Percentiles rank a stretch among this genome's conserved stretches.
phyloP scores from a whole-genome alignment of 192 early-diverging fungal genomes.

The Coemansia asiatica region DNA sequence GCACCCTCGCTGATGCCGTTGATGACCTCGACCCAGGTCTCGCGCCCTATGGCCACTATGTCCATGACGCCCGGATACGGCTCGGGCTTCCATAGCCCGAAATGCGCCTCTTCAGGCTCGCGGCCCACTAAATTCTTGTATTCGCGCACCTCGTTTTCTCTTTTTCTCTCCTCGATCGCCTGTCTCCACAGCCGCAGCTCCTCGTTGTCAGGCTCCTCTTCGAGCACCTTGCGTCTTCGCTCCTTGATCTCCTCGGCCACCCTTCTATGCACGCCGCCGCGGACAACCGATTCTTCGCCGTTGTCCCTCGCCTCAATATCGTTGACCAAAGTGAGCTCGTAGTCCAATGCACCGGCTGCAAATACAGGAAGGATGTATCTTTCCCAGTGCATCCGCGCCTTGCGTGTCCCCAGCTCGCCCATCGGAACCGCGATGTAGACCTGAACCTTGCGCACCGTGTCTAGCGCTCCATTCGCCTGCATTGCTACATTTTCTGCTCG shows the following conservation, averaged over 20 bases:
- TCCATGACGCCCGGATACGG: conserved; percentile 50
- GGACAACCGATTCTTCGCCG: conserved; percentile 32
- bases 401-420: conserved; percentile 53
- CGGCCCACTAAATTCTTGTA: conserved; percentile 22
- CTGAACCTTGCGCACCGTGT: conserved; percentile 45
- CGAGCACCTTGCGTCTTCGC: conserved; percentile 36
- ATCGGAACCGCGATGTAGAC: conserved; percentile 49
- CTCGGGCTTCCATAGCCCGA: conserved; percentile 50
- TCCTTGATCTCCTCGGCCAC: conserved; percentile 52
- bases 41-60: conserved; percentile 47
- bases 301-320: conserved; percentile 31
- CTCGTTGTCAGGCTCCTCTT: conserved; percentile 30
- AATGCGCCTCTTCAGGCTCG: conserved; percentile 21
- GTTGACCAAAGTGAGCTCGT: conserved; percentile 53
- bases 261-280: conserved; percentile 37
- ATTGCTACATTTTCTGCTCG: conserved; percentile 31
- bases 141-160: conserved; percentile 36
- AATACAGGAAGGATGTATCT: conserved; percentile 54
- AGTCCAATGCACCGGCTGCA: conserved; percentile 53
- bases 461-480: conserved; percentile 40
- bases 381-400: conserved; percentile 52
- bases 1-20: conserved; percentile 53
- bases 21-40: conserved; percentile 49
- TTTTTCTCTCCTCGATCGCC: conserved; percentile 37
- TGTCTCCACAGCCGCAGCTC: conserved; percentile 47